Conservation (phyloP, 768 basidiomycete species). For the Pulveroboletus sp. region DNA sequence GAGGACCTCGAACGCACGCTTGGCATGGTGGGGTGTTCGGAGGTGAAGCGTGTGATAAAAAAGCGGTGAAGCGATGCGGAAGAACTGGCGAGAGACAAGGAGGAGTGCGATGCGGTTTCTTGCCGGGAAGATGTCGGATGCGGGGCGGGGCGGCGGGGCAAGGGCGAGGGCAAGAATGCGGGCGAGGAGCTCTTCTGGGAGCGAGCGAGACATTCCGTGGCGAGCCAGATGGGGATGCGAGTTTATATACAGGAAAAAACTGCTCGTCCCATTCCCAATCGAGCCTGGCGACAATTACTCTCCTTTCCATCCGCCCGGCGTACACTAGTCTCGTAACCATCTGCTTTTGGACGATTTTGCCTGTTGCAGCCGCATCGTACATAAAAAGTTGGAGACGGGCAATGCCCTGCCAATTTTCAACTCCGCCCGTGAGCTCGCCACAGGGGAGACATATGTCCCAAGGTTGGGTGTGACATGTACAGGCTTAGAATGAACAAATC, state of each 20-base stretch:
- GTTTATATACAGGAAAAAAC: conserved; percentile 13
- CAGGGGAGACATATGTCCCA: too few species aligned
- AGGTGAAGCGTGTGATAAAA: conserved; percentile 53
- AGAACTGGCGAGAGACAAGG: conserved; percentile 48
- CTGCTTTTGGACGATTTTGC: too few species aligned
- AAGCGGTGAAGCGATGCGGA: conserved; percentile 54
- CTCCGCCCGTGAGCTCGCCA: too few species aligned
- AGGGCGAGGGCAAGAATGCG: conserved; percentile 39
- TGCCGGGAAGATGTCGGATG: conserved; percentile 20
- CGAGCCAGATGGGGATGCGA: neutral
- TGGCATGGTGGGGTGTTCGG: conserved; percentile 37
- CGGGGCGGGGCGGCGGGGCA: conserved; percentile 22
- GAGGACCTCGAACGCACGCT: conserved; percentile 37
- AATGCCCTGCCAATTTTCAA: too few species aligned
- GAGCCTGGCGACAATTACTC: conserved; percentile 11
- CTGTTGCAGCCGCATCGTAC: too few species aligned
- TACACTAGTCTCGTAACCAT: too few species aligned
- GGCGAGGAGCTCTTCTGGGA: conserved; percentile 45
- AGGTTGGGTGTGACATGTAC: too few species aligned
- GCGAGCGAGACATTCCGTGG: conserved; percentile 13
- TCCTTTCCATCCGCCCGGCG: too few species aligned
- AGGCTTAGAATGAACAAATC: too few species aligned
- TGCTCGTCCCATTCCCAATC: conserved; percentile 15
- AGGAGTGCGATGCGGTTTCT: conserved; percentile 39
- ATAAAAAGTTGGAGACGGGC: too few species aligned